Percentiles rank a stretch among this genome's conserved stretches.
These are phyloP conservation scores for Tripidium arundinaceum DNA, from an alignment of 202 grass and related monocot genomes.

Conservation along the genomic window DNA sequence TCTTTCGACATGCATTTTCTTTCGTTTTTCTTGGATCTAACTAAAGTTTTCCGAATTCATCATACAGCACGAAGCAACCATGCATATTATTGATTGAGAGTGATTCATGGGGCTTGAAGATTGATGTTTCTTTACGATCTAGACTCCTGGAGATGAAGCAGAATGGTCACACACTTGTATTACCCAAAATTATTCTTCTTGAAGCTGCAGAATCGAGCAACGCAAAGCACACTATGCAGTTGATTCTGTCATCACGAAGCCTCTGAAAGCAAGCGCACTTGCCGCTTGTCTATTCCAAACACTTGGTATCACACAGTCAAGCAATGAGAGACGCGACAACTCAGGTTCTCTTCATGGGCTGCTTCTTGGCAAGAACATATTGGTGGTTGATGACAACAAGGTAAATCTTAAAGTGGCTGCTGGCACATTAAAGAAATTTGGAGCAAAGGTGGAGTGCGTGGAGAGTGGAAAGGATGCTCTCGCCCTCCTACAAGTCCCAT, in stretches of 20 bases:
- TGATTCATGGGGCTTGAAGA: conserved; percentile 62
- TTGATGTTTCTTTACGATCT: conserved; percentile 41
- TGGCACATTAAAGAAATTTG: conserved; percentile 88
- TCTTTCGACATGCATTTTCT: background rate
- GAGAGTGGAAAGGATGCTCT: conserved; percentile 92
- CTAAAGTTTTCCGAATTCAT: conserved; percentile 15
- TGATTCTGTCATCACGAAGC: conserved; percentile 76
- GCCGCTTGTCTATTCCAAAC: conserved; percentile 74
- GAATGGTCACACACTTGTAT: conserved; percentile 28
- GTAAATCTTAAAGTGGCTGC: conserved; percentile 94
- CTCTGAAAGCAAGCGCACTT: conserved; percentile 80
- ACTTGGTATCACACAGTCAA: conserved; percentile 64
- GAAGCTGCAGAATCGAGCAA: conserved; percentile 51
- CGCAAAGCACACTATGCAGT: conserved; percentile 40
- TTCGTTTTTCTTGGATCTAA: conserved; percentile 11
- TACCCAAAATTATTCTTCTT: conserved; percentile 66
- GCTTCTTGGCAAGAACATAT: conserved; percentile 83
- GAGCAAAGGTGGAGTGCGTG: conserved; percentile 81
- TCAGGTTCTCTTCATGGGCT: conserved; percentile 55
- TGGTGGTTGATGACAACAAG: conserved; percentile 97
- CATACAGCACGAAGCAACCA: conserved; percentile 39
- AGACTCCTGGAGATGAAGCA: conserved; percentile 55
- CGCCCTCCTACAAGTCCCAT: conserved; percentile 62
- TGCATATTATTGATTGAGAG: conserved; percentile 77
- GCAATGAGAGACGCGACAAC: conserved; percentile 44